phyloP scores from a whole-genome alignment of 805 yeast genomes.

The Cyberlindnera subsufficiens region DNA sequence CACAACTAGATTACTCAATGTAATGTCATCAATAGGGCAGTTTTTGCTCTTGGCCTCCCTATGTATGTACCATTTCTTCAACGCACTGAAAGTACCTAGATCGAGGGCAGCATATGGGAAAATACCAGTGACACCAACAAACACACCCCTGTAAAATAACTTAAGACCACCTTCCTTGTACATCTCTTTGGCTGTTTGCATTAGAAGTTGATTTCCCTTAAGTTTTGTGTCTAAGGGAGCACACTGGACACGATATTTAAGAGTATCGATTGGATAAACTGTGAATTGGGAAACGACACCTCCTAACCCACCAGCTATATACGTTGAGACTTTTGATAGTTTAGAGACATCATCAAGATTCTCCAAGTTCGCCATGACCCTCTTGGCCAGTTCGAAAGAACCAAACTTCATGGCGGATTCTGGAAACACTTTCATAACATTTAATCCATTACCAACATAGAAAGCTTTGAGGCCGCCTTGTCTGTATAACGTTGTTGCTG shows the following conservation, averaged over 20 bases:
- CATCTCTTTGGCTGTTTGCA: constrained; percentile 71
- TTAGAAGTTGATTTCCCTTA: constrained; percentile 56
- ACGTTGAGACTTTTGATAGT: constrained; percentile 72
- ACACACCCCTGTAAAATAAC: constrained; percentile 80
- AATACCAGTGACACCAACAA: constrained; percentile 91
- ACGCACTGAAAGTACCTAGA: constrained; percentile 84
- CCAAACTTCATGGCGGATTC: constrained; percentile 98
- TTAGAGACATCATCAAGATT: constrained; percentile 67
- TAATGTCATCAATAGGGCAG: constrained; percentile 58
- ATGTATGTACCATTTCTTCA: constrained; percentile 69
- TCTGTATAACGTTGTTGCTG: constrained; percentile 72
- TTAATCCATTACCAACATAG: constrained; percentile 93
- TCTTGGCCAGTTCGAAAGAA: constrained; percentile 82
- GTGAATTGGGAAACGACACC: constrained; percentile 91
- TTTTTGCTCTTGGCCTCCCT: constrained; percentile 51
- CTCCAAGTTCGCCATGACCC: constrained; percentile 65
- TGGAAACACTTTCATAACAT: constrained; percentile 90
- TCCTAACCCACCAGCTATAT: constrained; percentile 92
- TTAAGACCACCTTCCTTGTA: constrained; percentile 71
- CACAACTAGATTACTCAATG: constrained; percentile 72
- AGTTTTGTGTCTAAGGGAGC: constrained; percentile 64
- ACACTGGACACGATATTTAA: constrained; percentile 91
- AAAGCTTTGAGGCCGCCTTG: constrained; percentile 87
- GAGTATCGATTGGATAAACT: constrained; percentile 92
- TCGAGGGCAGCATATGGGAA: constrained; percentile 98